A percentile compares a stretch with the other conserved stretches of the same genome.
These are phyloP conservation scores for Fusarium longipes DNA, from an alignment of 2,329 filamentous ascomycete species.

Conservation along the genomic window DNA sequence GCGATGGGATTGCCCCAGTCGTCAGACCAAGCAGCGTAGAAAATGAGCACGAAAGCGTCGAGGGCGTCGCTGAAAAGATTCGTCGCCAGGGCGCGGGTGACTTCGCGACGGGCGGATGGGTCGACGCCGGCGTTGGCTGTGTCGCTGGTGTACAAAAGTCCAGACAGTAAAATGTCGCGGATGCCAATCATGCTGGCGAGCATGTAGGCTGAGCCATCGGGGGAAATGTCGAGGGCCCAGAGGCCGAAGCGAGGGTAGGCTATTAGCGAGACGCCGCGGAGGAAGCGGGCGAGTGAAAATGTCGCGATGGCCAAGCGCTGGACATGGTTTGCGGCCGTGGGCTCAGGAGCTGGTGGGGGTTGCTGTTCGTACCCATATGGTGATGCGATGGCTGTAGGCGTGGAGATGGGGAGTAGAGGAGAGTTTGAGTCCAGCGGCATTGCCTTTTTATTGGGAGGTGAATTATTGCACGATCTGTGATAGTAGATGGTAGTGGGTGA, in stretches of 20 bases:
- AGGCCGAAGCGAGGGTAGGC: slow-evolving; percentile 47
- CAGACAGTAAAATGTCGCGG: slow-evolving; percentile 49
- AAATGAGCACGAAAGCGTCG: slow-evolving; percentile 51
- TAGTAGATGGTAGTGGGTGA: not conserved
- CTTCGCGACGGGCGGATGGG: slow-evolving; percentile 40
- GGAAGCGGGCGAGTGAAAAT: slow-evolving; percentile 45
- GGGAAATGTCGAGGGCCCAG: slow-evolving; percentile 47
- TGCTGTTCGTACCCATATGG: slow-evolving; percentile 6
- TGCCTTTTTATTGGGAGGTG: slow-evolving; percentile 16
- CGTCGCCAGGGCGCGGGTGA: slow-evolving; percentile 47
- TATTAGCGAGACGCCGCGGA: slow-evolving; percentile 47
- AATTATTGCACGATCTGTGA: not conserved
- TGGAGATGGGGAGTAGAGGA: slow-evolving; percentile 45
- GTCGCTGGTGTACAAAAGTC: slow-evolving; percentile 46
- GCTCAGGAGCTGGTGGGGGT: slow-evolving; percentile 10
- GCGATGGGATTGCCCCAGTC: slow-evolving; percentile 47
- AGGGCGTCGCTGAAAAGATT: slow-evolving; percentile 51
- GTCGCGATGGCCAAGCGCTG: slow-evolving; percentile 42
- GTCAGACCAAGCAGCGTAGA: slow-evolving; percentile 49
- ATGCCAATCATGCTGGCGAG: slow-evolving; percentile 49
- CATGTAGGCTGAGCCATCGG: slow-evolving; percentile 44
- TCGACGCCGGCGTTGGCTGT: slow-evolving; percentile 18
- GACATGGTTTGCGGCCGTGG: slow-evolving; percentile 25
- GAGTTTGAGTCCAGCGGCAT: slow-evolving; percentile 38
- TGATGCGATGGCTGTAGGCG: slow-evolving; percentile 38